These are phyloP conservation scores for Phytophthora sojae DNA, from an alignment of 352 stramenopile species.

Conservation along the genomic window DNA sequence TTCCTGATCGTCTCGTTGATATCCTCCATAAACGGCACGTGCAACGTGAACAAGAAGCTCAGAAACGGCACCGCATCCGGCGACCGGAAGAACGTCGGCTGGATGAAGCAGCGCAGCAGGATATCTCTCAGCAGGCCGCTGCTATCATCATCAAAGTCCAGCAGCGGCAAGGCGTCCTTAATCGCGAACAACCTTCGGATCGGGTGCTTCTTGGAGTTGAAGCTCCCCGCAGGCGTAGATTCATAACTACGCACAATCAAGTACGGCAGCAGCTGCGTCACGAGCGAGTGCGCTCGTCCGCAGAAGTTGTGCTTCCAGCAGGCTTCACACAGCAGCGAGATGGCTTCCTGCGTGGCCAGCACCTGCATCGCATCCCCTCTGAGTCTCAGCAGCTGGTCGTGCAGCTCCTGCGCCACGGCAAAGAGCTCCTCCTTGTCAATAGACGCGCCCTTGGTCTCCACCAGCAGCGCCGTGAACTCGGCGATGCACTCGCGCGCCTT, in stretches of 20 bases:
- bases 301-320: conserved; percentile 79
- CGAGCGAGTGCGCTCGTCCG: conserved; percentile 65
- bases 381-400: conserved; percentile 70
- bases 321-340: conserved; percentile 75
- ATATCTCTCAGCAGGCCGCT: conserved; percentile 82
- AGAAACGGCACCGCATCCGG: conserved; percentile 86
- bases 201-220: conserved; percentile 74
- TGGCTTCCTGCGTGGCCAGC: conserved; percentile 66
- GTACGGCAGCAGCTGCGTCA: conserved; percentile 87
- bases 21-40: conserved; percentile 83
- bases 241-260: conserved; percentile 87
- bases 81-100: conserved; percentile 85
- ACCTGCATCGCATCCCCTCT: conserved; percentile 51
- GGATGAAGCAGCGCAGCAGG: conserved; percentile 88
- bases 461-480: conserved; percentile 64
- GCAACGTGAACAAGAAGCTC: conserved; percentile 87
- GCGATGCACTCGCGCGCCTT: conserved; percentile 53
- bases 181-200: conserved; percentile 81
- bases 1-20: conserved; percentile 92
- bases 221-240: conserved; percentile 51
- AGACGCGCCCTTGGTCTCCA: conserved; percentile 61
- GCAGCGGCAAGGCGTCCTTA: conserved; percentile 76
- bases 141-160: conserved; percentile 88
- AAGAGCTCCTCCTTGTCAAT: conserved; percentile 69
- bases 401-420: conserved; percentile 65